phyloP scores from a whole-genome alignment of 257 asterid species.

The Thymus mandschuricus region DNA sequence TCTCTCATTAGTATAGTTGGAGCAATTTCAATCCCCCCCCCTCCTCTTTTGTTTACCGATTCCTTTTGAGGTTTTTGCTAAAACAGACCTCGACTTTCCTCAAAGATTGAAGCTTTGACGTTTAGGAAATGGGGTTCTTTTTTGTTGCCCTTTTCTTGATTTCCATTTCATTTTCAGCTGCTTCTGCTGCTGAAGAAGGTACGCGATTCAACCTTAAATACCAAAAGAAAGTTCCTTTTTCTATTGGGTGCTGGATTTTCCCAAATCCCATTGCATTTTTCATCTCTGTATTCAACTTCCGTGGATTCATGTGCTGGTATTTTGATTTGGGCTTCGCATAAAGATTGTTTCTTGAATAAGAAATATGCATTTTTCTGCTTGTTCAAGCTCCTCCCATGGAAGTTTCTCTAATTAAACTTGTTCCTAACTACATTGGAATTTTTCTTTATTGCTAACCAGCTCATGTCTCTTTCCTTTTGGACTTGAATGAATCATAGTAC shows the following conservation, averaged over 20 bases:
- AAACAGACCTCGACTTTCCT: not conserved
- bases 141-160: slow-evolving; percentile 42
- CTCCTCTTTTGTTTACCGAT: slow-evolving; percentile 24
- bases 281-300: not conserved
- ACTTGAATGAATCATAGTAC: slow-evolving; percentile 18
- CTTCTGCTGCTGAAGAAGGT: slow-evolving; percentile 73
- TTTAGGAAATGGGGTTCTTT: slow-evolving; percentile 40
- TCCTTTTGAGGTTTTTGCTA: slow-evolving; percentile 24
- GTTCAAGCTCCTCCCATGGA: slow-evolving; percentile 25
- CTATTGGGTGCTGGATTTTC: not conserved
- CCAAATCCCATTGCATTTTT: not conserved
- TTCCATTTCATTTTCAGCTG: slow-evolving; percentile 48
- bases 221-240: not conserved
- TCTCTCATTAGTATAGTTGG: slow-evolving; percentile 5
- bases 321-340: slow-evolving; percentile 8
- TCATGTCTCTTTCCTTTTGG: slow-evolving; percentile 42
- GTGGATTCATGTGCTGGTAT: not conserved
- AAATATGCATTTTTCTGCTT: slow-evolving; percentile 19
- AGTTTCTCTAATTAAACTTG: slow-evolving; percentile 33
- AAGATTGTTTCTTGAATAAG: slow-evolving; percentile 27
- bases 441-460: slow-evolving; percentile 50
- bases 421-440: slow-evolving; percentile 23
- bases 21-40: slow-evolving; percentile 8
- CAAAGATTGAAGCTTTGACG: slow-evolving; percentile 45
- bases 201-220: slow-evolving; percentile 4